Evolutionary conservation across 805 yeast species (phyloP).

Genomic region (Candida manassasensis): DNA sequence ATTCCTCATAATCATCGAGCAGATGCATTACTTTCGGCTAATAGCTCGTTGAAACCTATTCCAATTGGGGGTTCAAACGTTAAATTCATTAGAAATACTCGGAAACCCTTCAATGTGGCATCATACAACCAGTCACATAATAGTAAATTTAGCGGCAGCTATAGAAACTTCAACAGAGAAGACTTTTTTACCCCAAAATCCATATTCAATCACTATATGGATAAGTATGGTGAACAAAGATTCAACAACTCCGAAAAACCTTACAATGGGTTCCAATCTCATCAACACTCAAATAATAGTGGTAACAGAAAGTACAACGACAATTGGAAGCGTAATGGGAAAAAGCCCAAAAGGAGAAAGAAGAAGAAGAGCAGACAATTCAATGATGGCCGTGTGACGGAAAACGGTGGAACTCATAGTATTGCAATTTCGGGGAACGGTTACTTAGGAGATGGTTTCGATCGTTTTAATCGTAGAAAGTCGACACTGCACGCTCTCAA

Average conservation of each 20-base stretch:
- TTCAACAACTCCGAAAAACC: slow-evolving; percentile 14
- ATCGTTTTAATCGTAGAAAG: slow-evolving; percentile 14
- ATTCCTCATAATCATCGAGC: slow-evolving; percentile 39
- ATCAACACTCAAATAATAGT: slow-evolving; percentile 2
- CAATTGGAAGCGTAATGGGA: slow-evolving; percentile 14
- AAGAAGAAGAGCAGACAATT: slow-evolving; percentile 6
- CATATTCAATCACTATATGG: slow-evolving; percentile 66
- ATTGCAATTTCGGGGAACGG: slow-evolving; percentile 1
- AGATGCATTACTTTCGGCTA: slow-evolving; percentile 38
- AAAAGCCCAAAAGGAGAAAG: slow-evolving; percentile 13
- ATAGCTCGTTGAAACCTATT: slow-evolving; percentile 34
- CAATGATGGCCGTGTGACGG: slow-evolving; percentile 2
- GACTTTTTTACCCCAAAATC: slow-evolving; percentile 79
- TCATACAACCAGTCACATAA: slow-evolving; percentile 40
- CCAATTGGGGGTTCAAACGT: slow-evolving; percentile 21
- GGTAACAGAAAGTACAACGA: slow-evolving; percentile 9
- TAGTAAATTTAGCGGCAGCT: slow-evolving; percentile 7
- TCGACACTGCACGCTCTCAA: slow-evolving; percentile 20
- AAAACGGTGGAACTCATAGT: slow-evolving; percentile 1
- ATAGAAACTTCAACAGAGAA: slow-evolving; percentile 49
- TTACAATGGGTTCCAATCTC: slow-evolving; percentile 2
- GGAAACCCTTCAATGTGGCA: slow-evolving; percentile 64
- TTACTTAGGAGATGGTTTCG: background rate
- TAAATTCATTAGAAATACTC: slow-evolving; percentile 35
- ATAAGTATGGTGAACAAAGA: slow-evolving; percentile 48